A percentile compares a stretch with the other conserved stretches of the same genome.
These are phyloP conservation scores for Taphrina populina DNA, from an alignment of 1,139 yeast species.

Conservation along the genomic window DNA sequence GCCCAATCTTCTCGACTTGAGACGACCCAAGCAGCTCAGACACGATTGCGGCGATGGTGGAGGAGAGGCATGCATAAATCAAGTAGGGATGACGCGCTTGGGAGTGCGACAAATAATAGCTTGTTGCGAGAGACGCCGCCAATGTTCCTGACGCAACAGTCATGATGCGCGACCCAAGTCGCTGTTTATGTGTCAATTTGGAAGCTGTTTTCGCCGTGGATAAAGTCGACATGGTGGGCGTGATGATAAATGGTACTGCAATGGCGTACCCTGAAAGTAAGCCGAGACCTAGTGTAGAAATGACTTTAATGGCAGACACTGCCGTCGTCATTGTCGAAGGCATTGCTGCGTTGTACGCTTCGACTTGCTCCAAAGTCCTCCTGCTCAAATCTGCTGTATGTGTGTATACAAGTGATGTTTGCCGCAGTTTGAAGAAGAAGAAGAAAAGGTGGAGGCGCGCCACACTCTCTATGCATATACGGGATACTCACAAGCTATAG, in stretches of 20 bases:
- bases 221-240: neutral
- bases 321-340: conserved; percentile 8
- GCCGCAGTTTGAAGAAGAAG: no score
- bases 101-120: neutral
- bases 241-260: neutral
- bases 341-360: no score
- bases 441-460: no score
- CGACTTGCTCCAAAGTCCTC: neutral
- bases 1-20: neutral
- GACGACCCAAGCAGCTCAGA: neutral
- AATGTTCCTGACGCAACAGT: no score
- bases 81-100: conserved; percentile 25
- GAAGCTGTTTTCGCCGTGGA: neutral
- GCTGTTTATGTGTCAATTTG: neutral
- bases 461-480: no score
- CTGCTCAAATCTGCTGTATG: neutral
- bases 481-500: no score
- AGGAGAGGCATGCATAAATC: neutral
- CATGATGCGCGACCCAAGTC: neutral
- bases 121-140: no score
- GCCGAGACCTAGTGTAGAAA: conserved; percentile 24
- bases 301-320: conserved; percentile 15
- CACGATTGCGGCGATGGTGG: neutral
- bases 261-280: conserved; percentile 10
- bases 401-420: neutral